Evolutionary conservation across 805 yeast species (phyloP), one percentile per base, ranked within the genome.

Genomic region (Kockiozyma suomiensis): DNA sequence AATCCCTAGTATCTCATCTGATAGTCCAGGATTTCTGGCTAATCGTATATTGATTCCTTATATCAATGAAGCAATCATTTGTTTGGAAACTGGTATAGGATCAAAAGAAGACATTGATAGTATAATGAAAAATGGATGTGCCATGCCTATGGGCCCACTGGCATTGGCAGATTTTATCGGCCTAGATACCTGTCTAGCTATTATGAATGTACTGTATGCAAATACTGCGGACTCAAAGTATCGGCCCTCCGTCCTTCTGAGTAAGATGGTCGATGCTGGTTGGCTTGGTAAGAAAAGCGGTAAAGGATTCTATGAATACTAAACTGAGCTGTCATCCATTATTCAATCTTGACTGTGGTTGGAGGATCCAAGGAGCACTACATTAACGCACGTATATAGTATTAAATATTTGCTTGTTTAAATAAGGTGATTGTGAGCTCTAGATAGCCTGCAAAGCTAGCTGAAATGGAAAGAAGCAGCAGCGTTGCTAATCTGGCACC

Each of bases 101-200:
- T 40, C 63, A 33, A 69, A 72, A 57, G 78, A 77, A 59, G 79
- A 76, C 59, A 75, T 77, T 54, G 80, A 77, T 68, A 74, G 66
- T 61, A 77, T 77, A 65, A 76, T 77, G 79, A 74, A 72, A 68
- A 75, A 75, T 60, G 80, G 80, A 26, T 77, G 80, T 61, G 80
- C 79, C 26, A 74, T 77, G 78, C 80, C 80, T 25, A 76, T 77
- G 79, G 80, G 80, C 5, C 80, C 80, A 2, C 66, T 77, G 32
- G 74, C 73, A 15, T 69, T 77, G 28, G 80, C 80, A 17, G 80
- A 77, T 61, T 76, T 77, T 57, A 75, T 77, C 55, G 80, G 80
- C 21, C 72, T 77, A 19, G 80, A 77, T 63, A 77, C 80, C 6
- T 75, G 78, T 51, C 69, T 76, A 43, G 74, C 79, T 30, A 76